Percentiles rank a stretch among this genome's conserved stretches.
phyloP scores from a whole-genome alignment of 768 basidiomycete species.

The Plicaturopsis crispa region DNA sequence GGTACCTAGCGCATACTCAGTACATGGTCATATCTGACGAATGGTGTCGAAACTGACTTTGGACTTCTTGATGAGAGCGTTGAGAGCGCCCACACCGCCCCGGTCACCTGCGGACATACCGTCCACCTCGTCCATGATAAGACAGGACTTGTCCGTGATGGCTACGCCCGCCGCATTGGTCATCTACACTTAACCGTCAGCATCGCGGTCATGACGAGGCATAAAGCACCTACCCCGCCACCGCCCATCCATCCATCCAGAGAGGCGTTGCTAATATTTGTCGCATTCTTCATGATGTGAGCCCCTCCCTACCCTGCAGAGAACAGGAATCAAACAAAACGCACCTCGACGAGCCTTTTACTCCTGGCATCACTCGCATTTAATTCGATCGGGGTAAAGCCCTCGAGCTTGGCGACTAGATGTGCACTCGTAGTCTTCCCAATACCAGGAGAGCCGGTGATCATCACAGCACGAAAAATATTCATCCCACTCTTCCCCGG shows the following conservation, averaged over 20 bases:
- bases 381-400: conserved; percentile 89
- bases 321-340: conserved; percentile 6
- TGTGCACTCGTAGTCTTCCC: conserved; percentile 98
- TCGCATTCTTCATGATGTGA: conserved; percentile 50
- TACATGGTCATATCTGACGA: neutral
- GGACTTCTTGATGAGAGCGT: conserved; percentile 87
- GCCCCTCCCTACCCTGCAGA: neutral
- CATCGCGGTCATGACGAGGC: neutral
- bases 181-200: conserved; percentile 21
- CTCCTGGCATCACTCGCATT: conserved; percentile 95
- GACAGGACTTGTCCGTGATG: conserved; percentile 73
- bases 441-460: conserved; percentile 93
- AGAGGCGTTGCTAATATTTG: conserved; percentile 85
- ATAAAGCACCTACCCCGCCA: conserved; percentile 29
- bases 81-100: conserved; percentile 92
- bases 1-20: conserved; percentile 54
- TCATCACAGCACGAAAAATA: conserved; percentile 76
- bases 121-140: conserved; percentile 99
- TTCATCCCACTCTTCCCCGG: conserved; percentile 90
- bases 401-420: conserved; percentile 82
- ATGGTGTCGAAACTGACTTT: conserved; percentile 41
- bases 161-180: conserved; percentile 64
- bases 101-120: conserved; percentile 98
- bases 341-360: conserved; percentile 93
- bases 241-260: conserved; percentile 81